phyloP scores from a whole-genome alignment of 805 yeast genomes.

The Metschnikowia santaceciliae region DNA sequence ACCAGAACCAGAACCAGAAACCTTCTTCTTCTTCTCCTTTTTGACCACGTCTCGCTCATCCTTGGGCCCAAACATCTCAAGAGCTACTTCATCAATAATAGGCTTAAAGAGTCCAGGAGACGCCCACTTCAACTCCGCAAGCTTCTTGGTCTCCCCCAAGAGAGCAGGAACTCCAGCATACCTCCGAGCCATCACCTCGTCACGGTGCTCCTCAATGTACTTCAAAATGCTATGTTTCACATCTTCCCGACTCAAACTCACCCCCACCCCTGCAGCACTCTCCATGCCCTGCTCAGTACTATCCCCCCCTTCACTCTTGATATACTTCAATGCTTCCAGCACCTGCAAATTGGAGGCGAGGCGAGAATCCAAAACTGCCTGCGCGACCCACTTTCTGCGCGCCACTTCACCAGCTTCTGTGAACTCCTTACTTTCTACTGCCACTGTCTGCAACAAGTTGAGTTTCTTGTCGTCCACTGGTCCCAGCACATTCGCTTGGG shows the following conservation, averaged over 20 bases:
- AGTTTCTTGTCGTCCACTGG: slow-evolving; percentile 56
- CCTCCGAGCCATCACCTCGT: slow-evolving; percentile 63
- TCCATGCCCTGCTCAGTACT: slow-evolving; percentile 53
- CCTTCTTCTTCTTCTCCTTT: slow-evolving; percentile 65
- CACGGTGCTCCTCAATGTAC: slow-evolving; percentile 58
- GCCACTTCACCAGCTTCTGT: slow-evolving; percentile 22
- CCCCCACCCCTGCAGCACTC: slow-evolving; percentile 72
- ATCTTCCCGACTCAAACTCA: slow-evolving; percentile 62
- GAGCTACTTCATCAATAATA: slow-evolving; percentile 71
- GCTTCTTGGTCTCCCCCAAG: slow-evolving; percentile 69
- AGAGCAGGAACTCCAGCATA: slow-evolving; percentile 75
- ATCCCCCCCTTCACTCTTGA: slow-evolving; percentile 46
- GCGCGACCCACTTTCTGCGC: slow-evolving; percentile 49
- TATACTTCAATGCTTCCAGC: slow-evolving; percentile 73
- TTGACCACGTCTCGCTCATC: slow-evolving; percentile 88
- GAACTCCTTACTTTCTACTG: slow-evolving; percentile 62
- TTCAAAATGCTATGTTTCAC: slow-evolving; percentile 54
- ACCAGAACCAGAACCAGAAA: too few relatives aligned
- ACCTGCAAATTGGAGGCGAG: slow-evolving; percentile 70
- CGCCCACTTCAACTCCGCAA: slow-evolving; percentile 87
- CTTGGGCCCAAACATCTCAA: slow-evolving; percentile 81
- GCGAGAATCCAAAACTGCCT: slow-evolving; percentile 60
- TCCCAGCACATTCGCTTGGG: slow-evolving; percentile 32
- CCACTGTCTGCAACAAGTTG: slow-evolving; percentile 71
- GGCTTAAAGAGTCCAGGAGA: slow-evolving; percentile 84